Evolutionary conservation across 257 asterid genomes (phyloP), one percentile per base, ranked within the genome.

Genomic region (Parsonsia alboflavescens): DNA sequence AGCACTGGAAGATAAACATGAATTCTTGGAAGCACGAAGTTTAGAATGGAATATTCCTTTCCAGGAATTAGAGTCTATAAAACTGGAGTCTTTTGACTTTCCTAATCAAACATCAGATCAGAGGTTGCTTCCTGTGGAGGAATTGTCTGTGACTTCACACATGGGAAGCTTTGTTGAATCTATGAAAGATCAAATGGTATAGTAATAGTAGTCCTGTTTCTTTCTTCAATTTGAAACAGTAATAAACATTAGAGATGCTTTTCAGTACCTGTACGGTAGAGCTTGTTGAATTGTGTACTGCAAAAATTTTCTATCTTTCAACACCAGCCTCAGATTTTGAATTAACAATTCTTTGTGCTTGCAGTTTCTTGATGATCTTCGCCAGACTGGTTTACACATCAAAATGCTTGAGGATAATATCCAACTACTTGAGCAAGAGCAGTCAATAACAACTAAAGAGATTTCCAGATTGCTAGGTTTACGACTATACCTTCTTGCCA

Each of bases 391-490:
- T n/a, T 6, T 41, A 76, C 44, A 17, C 70, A 17, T 59, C 72
- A 54, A 49, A 1, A 15, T 30, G 45, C 82, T 50, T 50, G 48
- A 76, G 44, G 52, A 4, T 2, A 78, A 73, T 6, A 21, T 92
- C 73, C 11, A 75, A 30, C 22, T 15, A 57, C 88, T 86, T 21
- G 6, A 52, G 13, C 0, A 0, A 48, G 46, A 36, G n/a, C 72
- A 24, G 75, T 39, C 44, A 22, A 48, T 9, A 11, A 30, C 84
- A 64, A 49, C 59, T 75, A 63, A 52, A 48, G 73, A 53, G 6
- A 68, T 89, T 74, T 73, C 79, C 74, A 66, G n/a, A 22, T 69
- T 82, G 76, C 84, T 76, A 90, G 97, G 97, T 90, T 73, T 42
- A 30, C 39, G 48, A n/a, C 57, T 76, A 54, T 16, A 26, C 72